Base-by-base conservation (phyloP, 495 filamentous ascomycete genomes). In the Trichoderma reesei region DNA sequence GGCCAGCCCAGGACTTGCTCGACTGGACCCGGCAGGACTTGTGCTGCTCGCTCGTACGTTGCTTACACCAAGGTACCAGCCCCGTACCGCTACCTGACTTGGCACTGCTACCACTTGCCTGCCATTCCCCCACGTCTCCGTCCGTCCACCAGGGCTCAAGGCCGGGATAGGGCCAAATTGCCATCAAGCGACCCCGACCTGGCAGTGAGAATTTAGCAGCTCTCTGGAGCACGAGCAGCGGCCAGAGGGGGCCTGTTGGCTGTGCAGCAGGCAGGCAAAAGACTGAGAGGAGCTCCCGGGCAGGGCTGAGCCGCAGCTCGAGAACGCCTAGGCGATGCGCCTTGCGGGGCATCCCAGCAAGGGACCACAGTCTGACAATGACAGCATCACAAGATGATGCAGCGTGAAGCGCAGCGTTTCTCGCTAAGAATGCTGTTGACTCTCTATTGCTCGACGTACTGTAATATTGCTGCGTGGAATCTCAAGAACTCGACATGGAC, bases 171-270 rank as follows among this genome's bases (percentile, higher is more conserved):
- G 51, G 42, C n/a, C 26, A 56, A 56, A 7, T 8, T 4, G 13
- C 13, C 13, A 44, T 16, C 41, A n/a, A 13, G 41, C 41, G 26
- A 14, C 41, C 41, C 44, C 20, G 51, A 33, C n/a, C 46, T 54
- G 46, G 51, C 51, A 56, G 51, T 56, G 26, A 56, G 51, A 33
- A 56, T 33, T 56, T 56, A 56, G 51, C 51, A 56, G 18, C 51
- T 26, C 26, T 26, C 26, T 26, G 26, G 26, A 26, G 26, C 26
- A 26, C 26, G 26, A 26, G 26, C 26, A 26, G 34, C 51, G 51
- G 38, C 38, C 38, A 39, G 26, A 39, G 18, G 51, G 51, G 5
- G 14, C 3, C 9, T 20, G 9, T 33, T 56, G 51, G 51, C 51
- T 56, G 51, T 56, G 51, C 51, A 56, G 26, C 20, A 5, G 10